Percentiles rank a stretch among this genome's conserved stretches.
Conservation (phyloP, 306 rosid species). For the Vigna trinervia region DNA sequence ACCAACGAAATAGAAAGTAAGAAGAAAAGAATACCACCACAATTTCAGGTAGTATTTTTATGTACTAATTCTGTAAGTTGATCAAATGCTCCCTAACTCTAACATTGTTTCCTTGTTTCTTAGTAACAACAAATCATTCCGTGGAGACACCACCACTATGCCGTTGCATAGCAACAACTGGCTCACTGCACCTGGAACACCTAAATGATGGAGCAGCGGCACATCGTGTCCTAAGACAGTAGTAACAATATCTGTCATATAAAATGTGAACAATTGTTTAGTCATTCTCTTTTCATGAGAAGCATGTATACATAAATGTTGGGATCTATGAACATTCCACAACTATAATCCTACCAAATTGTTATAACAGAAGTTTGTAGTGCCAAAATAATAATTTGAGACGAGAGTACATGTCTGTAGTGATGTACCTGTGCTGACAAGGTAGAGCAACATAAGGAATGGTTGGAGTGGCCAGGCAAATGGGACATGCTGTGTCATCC, state of each 20-base stretch:
- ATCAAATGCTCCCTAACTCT: conserved; percentile 45
- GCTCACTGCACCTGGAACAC: conserved; percentile 90
- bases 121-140: conserved; percentile 51
- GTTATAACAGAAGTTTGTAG: neutral
- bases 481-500: conserved; percentile 75
- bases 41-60: conserved; percentile 53
- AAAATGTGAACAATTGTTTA: conserved; percentile 23
- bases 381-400: neutral
- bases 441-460: conserved; percentile 92
- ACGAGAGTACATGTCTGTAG: neutral
- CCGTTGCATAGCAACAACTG: conserved; percentile 87
- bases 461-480: conserved; percentile 86
- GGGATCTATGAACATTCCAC: conserved; percentile 8
- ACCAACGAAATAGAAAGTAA: conserved; percentile 22
- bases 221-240: conserved; percentile 94
- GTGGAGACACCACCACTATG: conserved; percentile 54
- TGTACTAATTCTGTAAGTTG: conserved; percentile 47
- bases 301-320: conserved; percentile 20
- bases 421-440: conserved; percentile 88
- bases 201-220: conserved; percentile 88
- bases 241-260: conserved; percentile 84
- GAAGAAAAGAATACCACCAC: conserved; percentile 45
- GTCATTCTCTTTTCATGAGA: conserved; percentile 10
- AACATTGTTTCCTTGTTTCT: conserved; percentile 33
- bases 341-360: neutral